A percentile compares a stretch with the other conserved stretches of the same genome.
These are phyloP conservation scores for Penicillium simplicissimum DNA, from an alignment of 495 filamentous ascomycete genomes.

Conservation along the genomic window DNA sequence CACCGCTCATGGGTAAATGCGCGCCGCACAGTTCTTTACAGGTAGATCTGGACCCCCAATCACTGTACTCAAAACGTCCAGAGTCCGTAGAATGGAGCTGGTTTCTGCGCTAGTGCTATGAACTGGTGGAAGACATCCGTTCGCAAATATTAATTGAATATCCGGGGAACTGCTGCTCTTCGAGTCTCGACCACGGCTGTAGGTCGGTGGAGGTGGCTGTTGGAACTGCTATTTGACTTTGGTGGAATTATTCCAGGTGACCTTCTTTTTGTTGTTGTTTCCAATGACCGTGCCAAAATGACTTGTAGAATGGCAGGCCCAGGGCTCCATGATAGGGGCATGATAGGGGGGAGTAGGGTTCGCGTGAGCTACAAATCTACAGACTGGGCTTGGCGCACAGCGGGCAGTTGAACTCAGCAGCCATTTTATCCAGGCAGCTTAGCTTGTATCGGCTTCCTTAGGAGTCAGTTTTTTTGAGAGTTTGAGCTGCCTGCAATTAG, in stretches of 20 bases:
- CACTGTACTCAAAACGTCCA: neutral
- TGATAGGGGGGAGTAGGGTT: constrained; percentile 20
- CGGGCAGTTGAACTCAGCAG: neutral
- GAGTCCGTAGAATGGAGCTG: neutral
- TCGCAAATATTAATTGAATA: constrained; percentile 5
- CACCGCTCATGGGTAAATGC: neutral
- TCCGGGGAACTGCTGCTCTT: constrained; percentile 4
- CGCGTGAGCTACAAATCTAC: neutral
- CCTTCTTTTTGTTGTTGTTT: neutral
- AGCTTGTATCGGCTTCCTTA: neutral
- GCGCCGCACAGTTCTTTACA: neutral
- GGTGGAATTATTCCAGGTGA: neutral
- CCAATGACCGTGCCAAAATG: neutral
- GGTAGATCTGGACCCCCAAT: neutral
- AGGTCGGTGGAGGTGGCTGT: constrained; percentile 12
- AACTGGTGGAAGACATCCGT: constrained; percentile 6
- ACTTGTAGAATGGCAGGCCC: neutral
- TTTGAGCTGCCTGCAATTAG: neutral
- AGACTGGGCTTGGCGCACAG: neutral
- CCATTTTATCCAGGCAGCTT: neutral
- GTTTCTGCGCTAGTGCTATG: neutral
- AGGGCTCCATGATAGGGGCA: constrained; percentile 28
- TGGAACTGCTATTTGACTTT: constrained; percentile 8
- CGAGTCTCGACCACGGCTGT: constrained; percentile 15
- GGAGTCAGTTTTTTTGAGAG: too few relatives aligned